phyloP scores from a whole-genome alignment of 805 yeast genomes.

The Zygoascus tannicola region DNA sequence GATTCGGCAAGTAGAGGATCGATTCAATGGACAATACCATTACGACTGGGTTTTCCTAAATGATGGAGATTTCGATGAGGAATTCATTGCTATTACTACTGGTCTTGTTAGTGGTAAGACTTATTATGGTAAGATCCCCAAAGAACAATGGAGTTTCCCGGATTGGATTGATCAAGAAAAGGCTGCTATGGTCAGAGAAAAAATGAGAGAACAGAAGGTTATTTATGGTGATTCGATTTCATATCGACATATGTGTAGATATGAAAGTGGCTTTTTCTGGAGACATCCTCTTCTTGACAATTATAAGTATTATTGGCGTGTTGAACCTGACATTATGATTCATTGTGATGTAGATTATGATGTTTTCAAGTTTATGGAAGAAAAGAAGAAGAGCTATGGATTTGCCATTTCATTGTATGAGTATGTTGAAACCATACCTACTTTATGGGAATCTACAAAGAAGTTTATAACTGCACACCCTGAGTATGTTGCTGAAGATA shows the following conservation, averaged over 20 bases:
- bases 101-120: conserved; percentile 55
- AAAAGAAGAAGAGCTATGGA: conserved; percentile 61
- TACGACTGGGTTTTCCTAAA: conserved; percentile 93
- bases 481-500: conserved; percentile 47
- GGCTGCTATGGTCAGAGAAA: conserved; percentile 54
- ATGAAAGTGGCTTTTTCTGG: conserved; percentile 77
- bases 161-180: conserved; percentile 63
- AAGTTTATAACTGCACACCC: conserved; percentile 55
- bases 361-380: conserved; percentile 71
- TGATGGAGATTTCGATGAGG: conserved; percentile 64
- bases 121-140: conserved; percentile 63
- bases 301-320: conserved; percentile 88
- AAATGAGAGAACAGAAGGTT: conserved; percentile 44
- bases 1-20: conserved; percentile 63
- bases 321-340: conserved; percentile 71
- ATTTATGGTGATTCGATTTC: conserved; percentile 69
- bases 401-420: conserved; percentile 69
- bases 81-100: conserved; percentile 49
- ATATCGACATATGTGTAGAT: conserved; percentile 87
- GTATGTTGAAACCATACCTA: conserved; percentile 57
- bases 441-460: conserved; percentile 68
- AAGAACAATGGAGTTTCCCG: conserved; percentile 83
- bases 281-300: conserved; percentile 54
- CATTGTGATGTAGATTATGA: conserved; percentile 75
- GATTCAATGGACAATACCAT: conserved; percentile 64